phyloP scores from a whole-genome alignment of 1,284 basidiomycete genomes.

The Gomphus bonarii region DNA sequence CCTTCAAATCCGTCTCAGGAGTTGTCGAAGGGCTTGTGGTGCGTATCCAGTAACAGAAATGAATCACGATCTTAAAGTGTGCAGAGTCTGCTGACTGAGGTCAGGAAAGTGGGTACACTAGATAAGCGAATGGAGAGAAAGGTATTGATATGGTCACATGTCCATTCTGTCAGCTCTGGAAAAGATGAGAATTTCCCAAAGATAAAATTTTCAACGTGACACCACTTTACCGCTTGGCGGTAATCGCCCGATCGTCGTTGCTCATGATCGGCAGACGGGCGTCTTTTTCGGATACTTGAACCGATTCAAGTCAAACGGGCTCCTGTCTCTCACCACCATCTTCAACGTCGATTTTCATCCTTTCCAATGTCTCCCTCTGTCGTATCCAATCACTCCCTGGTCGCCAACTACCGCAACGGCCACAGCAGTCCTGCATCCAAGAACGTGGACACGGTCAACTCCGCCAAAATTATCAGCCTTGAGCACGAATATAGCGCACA shows the following conservation, averaged over 20 bases:
- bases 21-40: not conserved
- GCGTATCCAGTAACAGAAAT: too few species aligned
- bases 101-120: not conserved
- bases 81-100: not conserved
- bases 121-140: not conserved
- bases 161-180: not conserved
- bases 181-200: not conserved
- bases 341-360: not conserved
- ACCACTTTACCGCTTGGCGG: not conserved
- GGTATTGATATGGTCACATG: not conserved
- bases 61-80: not conserved
- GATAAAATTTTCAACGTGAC: not conserved
- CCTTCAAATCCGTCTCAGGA: not conserved
- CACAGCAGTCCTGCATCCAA: conserved; percentile 5
- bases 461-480: conserved; percentile 65
- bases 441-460: conserved; percentile 17
- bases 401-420: not conserved
- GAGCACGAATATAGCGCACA: conserved; percentile 82
- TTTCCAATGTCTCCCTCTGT: conserved; percentile 8
- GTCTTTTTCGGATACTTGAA: not conserved
- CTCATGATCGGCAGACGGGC: not conserved
- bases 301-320: not conserved
- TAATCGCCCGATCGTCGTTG: not conserved
- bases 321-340: conserved; percentile 1
- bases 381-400: not conserved